phyloP scores from a whole-genome alignment of 805 yeast genomes.

The Hanseniaspora thailandica region DNA sequence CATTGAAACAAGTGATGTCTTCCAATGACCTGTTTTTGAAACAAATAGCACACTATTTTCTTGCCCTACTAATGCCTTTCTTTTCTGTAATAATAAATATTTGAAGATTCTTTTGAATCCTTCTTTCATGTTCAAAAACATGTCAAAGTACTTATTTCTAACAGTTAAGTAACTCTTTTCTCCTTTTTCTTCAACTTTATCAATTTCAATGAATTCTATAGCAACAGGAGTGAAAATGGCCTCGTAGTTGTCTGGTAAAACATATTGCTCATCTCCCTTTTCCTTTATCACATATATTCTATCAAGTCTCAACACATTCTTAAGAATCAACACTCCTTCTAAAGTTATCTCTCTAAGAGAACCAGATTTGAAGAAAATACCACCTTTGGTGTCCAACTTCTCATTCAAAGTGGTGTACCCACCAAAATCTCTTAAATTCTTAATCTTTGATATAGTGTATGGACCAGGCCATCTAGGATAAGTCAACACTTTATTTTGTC shows the following conservation, averaged over 20 bases:
- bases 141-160: neutral
- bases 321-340: constrained; percentile 35
- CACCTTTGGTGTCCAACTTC: constrained; percentile 38
- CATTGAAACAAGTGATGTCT: constrained; percentile 69
- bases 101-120: neutral
- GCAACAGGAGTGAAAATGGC: neutral
- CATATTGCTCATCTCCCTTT: constrained; percentile 23
- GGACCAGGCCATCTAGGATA: constrained; percentile 23
- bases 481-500: neutral
- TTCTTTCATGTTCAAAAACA: neutral
- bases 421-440: constrained; percentile 70
- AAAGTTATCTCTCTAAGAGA: constrained; percentile 42
- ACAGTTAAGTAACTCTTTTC: neutral
- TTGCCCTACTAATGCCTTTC: neutral
- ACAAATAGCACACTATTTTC: constrained; percentile 6
- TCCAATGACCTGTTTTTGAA: constrained; percentile 16
- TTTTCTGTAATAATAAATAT: neutral
- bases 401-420: constrained; percentile 44
- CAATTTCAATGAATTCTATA: constrained; percentile 29
- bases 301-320: constrained; percentile 29
- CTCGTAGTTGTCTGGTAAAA: constrained; percentile 27
- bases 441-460: constrained; percentile 28
- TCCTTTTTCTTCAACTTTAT: constrained; percentile 30
- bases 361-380: constrained; percentile 53
- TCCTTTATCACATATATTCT: constrained; percentile 57